These are phyloP conservation scores for Picea abies DNA, from an alignment of 83 land plant genomes.

Conservation along the genomic window DNA sequence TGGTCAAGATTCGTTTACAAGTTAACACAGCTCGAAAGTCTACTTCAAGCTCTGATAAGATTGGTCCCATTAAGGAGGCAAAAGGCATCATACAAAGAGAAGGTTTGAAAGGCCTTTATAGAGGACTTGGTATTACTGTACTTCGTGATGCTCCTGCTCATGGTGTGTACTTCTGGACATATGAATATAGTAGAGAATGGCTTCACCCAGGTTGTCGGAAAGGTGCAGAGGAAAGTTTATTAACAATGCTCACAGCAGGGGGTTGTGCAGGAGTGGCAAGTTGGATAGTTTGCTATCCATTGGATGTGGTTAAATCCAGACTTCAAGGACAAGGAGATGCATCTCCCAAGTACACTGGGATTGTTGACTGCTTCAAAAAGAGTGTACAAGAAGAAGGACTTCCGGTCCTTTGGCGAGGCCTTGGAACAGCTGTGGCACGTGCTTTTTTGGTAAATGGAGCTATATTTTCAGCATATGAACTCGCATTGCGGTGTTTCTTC, in stretches of 20 bases:
- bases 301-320: conserved; percentile 93
- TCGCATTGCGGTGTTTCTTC: conserved; percentile 59
- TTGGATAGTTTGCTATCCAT: conserved; percentile 92
- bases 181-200: conserved; percentile 78
- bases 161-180: conserved; percentile 89
- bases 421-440: conserved; percentile 83
- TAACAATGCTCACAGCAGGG: conserved; percentile 92
- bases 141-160: conserved; percentile 93
- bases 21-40: conserved; percentile 26
- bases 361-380: conserved; percentile 77
- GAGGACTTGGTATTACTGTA: conserved; percentile 77
- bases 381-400: conserved; percentile 80
- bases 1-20: conserved; percentile 86
- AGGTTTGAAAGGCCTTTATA: conserved; percentile 79
- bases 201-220: conserved; percentile 95
- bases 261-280: conserved; percentile 97
- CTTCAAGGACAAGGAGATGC: conserved; percentile 70
- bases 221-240: conserved; percentile 59
- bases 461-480: conserved; percentile 85
- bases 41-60: neutral
- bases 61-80: conserved; percentile 65
- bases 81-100: conserved; percentile 58
- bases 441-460: conserved; percentile 95
- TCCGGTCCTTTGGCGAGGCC: conserved; percentile 80
- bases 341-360: conserved; percentile 61